Evolutionary conservation across 2,329 filamentous ascomycete species (phyloP).

Genomic region (Clarireedia hainanense): DNA sequence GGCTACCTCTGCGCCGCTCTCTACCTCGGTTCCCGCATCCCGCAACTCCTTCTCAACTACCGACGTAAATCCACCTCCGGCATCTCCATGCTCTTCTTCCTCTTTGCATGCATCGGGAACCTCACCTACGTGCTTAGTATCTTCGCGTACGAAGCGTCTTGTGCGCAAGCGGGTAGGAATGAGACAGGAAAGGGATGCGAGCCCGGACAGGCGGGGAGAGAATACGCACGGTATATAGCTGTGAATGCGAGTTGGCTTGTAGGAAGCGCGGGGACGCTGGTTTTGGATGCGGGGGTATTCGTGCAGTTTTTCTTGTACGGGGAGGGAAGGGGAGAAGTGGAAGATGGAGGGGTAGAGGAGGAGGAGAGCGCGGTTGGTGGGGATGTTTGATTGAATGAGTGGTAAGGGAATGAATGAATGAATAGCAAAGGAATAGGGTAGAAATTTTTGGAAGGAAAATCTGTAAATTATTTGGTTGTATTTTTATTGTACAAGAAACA

Average conservation of each 20-base stretch:
- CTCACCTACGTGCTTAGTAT: conserved; percentile 89
- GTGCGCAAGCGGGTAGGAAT: conserved; percentile 32
- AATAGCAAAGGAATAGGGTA: too few relatives aligned
- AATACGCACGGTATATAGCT: conserved; percentile 72
- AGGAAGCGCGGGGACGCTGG: conserved; percentile 78
- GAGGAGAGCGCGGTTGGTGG: too few relatives aligned
- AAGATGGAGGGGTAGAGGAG: conserved; percentile 2
- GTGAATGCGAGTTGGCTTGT: conserved; percentile 88
- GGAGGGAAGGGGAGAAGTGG: conserved; percentile 11
- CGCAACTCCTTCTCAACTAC: conserved; percentile 88
- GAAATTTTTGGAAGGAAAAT: too few relatives aligned
- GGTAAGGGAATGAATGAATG: too few relatives aligned
- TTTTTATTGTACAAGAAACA: too few relatives aligned
- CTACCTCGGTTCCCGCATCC: conserved; percentile 83
- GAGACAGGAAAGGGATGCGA: conserved; percentile 40
- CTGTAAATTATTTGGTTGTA: too few relatives aligned
- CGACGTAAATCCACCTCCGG: conserved; percentile 88
- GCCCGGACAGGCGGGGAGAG: conserved; percentile 33
- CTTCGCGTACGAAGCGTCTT: conserved; percentile 77
- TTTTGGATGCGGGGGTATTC: conserved; percentile 82
- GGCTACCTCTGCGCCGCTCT: conserved; percentile 86
- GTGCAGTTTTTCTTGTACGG: conserved; percentile 84
- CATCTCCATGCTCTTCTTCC: conserved; percentile 87
- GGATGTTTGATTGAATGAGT: background rate
- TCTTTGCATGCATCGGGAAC: conserved; percentile 94